A percentile compares a stretch with the other conserved stretches of the same genome.
Evolutionary conservation across 495 filamentous ascomycete species (phyloP).

Genomic region (Stereocaulon alpinum): DNA sequence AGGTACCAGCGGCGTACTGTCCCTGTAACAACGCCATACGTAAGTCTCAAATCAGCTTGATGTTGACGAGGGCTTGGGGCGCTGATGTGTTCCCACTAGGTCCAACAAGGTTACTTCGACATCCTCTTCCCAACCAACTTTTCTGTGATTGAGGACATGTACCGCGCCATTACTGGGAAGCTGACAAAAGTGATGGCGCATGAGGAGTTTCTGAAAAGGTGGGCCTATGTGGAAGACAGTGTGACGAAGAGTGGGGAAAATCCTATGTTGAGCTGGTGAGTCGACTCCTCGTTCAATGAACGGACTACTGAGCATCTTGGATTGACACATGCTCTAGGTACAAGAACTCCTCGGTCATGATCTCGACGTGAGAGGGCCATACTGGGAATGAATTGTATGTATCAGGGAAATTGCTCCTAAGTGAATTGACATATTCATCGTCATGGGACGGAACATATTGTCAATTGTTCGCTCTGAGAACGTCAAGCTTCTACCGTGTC

Average conservation of each 20-base stretch:
- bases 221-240: conserved; percentile 86
- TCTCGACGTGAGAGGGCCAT: not conserved
- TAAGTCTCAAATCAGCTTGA: conserved; percentile 33
- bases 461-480: too few relatives aligned
- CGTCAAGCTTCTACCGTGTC: too few relatives aligned
- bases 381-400: too few relatives aligned
- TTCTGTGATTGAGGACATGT: conserved; percentile 74
- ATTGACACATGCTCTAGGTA: conserved; percentile 32
- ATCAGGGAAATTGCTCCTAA: too few relatives aligned
- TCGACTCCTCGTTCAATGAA: not conserved
- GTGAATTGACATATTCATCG: too few relatives aligned
- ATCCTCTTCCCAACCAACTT: conserved; percentile 98
- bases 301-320: conserved; percentile 23
- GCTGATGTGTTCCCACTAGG: conserved; percentile 36
- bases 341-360: conserved; percentile 17
- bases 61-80: not conserved
- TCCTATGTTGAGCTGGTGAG: conserved; percentile 81
- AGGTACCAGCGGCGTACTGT: conserved; percentile 76
- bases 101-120: conserved; percentile 97
- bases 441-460: too few relatives aligned
- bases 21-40: conserved; percentile 82
- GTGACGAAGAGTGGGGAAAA: conserved; percentile 85
- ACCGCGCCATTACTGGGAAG: conserved; percentile 83
- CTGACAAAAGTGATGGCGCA: conserved; percentile 74
- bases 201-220: conserved; percentile 78